Evolutionary conservation across 2,329 filamentous ascomycete species (phyloP).

Genomic region (Stemphylium beticola): DNA sequence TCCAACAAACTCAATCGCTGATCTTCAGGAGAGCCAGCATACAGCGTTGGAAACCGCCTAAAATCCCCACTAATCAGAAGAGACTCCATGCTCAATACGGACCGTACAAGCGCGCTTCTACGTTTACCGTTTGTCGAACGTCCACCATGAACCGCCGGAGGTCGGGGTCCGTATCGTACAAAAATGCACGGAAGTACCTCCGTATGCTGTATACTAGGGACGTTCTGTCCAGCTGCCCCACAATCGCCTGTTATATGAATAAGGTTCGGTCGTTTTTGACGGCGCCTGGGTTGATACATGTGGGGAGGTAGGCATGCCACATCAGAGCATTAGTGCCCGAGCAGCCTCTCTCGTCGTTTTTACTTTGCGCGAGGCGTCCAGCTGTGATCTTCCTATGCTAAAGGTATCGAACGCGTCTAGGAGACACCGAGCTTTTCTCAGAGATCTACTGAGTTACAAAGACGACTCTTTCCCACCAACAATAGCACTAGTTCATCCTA

Average conservation of each 20-base stretch:
- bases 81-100: background rate
- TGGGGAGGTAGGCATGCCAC: background rate
- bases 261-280: background rate
- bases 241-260: slow-evolving; percentile 2
- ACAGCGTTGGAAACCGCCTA: slow-evolving; percentile 2
- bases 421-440: background rate
- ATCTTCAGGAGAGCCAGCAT: slow-evolving; percentile 5
- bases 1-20: slow-evolving; percentile 6
- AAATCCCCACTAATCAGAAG: background rate
- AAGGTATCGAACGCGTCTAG: background rate
- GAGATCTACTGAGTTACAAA: background rate
- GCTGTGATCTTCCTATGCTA: background rate
- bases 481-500: background rate
- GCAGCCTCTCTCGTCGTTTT: slow-evolving; percentile 1
- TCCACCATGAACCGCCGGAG: slow-evolving; percentile 4
- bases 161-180: background rate
- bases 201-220: background rate
- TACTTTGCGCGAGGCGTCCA: background rate
- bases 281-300: background rate
- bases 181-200: slow-evolving; percentile 1
- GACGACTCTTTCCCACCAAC: background rate
- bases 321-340: background rate
- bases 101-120: slow-evolving; percentile 9
- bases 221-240: background rate
- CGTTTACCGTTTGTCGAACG: slow-evolving; percentile 5